Conservation (phyloP, 176 grass and related monocot genomes). For the Musa beccarii region DNA sequence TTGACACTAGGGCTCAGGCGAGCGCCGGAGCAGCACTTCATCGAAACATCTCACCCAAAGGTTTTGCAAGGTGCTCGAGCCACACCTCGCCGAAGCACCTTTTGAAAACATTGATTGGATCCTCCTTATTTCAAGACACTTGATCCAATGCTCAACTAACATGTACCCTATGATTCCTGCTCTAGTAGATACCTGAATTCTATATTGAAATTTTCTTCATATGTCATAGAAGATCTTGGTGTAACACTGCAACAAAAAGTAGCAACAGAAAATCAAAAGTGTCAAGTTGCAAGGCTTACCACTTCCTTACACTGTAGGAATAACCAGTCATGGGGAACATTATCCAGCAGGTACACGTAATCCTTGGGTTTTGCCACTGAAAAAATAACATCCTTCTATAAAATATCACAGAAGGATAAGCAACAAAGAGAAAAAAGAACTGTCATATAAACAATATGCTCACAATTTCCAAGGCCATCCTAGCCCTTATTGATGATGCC, state of each 20-base stretch:
- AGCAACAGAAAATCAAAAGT: background rate
- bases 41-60: background rate
- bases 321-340: slow-evolving; percentile 93
- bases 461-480: slow-evolving; percentile 97
- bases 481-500: slow-evolving; percentile 97
- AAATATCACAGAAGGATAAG: slow-evolving; percentile 12
- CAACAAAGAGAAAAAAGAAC: slow-evolving; percentile 5
- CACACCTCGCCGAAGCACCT: too few species aligned
- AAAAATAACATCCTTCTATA: slow-evolving; percentile 22
- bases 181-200: too few species aligned
- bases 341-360: slow-evolving; percentile 76
- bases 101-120: too few species aligned
- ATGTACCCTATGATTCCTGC: too few species aligned
- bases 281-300: slow-evolving; percentile 31
- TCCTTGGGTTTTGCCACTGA: slow-evolving; percentile 80
- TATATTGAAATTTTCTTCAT: too few species aligned
- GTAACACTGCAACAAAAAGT: too few species aligned
- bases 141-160: too few species aligned
- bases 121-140: too few species aligned
- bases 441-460: slow-evolving; percentile 24
- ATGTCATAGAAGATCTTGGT: too few species aligned
- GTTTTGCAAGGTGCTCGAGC: background rate
- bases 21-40: too few species aligned
- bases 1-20: too few species aligned
- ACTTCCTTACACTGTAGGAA: slow-evolving; percentile 90